Evolutionary conservation across 139 green algal genomes (phyloP), one percentile per base, ranked within the genome.

Genomic region (Picochlorum sp.): DNA sequence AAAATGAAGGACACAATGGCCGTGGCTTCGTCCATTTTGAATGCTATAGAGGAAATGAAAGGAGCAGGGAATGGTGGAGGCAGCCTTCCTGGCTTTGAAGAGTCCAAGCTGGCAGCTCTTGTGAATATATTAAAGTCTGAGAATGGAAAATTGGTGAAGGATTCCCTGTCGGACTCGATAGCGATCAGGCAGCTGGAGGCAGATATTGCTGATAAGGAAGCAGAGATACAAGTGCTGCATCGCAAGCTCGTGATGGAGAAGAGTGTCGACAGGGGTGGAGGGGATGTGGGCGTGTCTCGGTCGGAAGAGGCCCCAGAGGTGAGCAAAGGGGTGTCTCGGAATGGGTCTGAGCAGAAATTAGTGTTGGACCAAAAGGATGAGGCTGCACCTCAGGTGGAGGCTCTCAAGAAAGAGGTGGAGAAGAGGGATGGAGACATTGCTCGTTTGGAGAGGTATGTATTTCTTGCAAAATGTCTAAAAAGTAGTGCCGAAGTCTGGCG

Each of bases 391-490:
- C 67, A 74, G 63, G 66, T 92, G 52, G 59, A 73, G 18, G 76
- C 80, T 60, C 69, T 80, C 15, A 74, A 59, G 0, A 51, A 51
- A 3, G 84, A 92, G 41, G 57, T 85, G 59, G 76, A 87, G 4
- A 49, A 74, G 38, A 76, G 81, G 62, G 41, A 63, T 45, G 82
- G 78, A 31, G 61, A 70, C 4, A 59, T 78, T 38, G 21, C 68
- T 20, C 72, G 60, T 24, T 47, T 72, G 6, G 65, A 76, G 31
- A 73, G 71, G 66, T 74, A 49, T 4, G 68, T 30, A 0, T 38
- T 2, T 57, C 18, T 15, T 59, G 45, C n/a, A 61, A 26, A 54
- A 21, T 18, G 28, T 30, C 28, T 54, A 21, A 23, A 41, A 60
- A 69, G n/a, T 68, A 50, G 14, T 14, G 16, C 62, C 62, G 45